phyloP scores from a whole-genome alignment of 768 basidiomycete species.

The Rhodotorula graminis region DNA sequence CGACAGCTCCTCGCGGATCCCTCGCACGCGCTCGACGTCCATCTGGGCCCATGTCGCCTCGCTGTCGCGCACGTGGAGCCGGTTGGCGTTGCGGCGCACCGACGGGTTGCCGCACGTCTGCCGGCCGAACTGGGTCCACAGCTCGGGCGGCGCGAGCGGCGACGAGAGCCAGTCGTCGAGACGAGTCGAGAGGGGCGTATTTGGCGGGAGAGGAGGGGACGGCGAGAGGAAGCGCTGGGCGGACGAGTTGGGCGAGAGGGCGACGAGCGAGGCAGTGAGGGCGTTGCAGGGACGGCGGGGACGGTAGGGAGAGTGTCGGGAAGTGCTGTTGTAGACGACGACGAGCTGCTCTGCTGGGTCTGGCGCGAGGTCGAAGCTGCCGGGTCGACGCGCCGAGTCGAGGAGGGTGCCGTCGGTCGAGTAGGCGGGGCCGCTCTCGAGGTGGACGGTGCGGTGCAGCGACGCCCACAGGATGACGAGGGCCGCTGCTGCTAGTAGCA shows the following conservation, averaged over 20 bases:
- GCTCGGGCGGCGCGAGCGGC: slow-evolving; percentile 47
- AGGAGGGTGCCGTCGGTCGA: no score
- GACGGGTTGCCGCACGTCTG: slow-evolving; percentile 42
- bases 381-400: no score
- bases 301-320: background rate
- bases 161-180: slow-evolving; percentile 46
- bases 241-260: background rate
- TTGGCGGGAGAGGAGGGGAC: slow-evolving; percentile 43
- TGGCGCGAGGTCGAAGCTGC: no score
- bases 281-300: slow-evolving; percentile 1
- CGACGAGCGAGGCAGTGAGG: background rate
- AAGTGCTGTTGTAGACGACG: no score
- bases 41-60: background rate
- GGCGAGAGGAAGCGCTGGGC: slow-evolving; percentile 27
- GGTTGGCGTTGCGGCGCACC: slow-evolving; percentile 1
- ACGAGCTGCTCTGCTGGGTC: no score
- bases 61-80: background rate
- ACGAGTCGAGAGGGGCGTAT: slow-evolving; percentile 46
- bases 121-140: slow-evolving; percentile 47
- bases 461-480: background rate
- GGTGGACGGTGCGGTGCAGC: no score
- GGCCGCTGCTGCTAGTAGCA: background rate
- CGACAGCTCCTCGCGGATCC: slow-evolving; percentile 6
- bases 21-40: background rate
- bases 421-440: no score